Base-by-base conservation (phyloP, 495 filamentous ascomycete species). In the Aspergillus sparsus region DNA sequence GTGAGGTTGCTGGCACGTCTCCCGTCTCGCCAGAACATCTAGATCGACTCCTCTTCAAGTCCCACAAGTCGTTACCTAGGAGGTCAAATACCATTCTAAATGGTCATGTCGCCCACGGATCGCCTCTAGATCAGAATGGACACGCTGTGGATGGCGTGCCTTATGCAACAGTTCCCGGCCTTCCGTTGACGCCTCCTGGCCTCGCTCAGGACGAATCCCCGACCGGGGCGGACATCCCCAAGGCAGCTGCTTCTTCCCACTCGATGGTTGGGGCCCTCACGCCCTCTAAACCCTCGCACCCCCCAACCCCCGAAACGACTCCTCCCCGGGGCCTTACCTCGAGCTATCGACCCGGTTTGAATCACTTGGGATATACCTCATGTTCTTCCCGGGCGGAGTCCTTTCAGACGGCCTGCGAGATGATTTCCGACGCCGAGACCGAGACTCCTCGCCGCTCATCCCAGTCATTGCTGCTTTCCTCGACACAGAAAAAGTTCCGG, bases 241-340 rank as follows among this genome's bases (percentile, higher is more conserved):
- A 70, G 55, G 53, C 54, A 46, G 53, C 60, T 45, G 53, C 58
- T 47, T 64, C 70, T 13, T 66, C 68, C 7, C 58, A 61, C 50
- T 65, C 71, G 37, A 66, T 68, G 16, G 55, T 62, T 9, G 74
- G 65, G 27, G 64, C 81, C 54, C 68, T 75, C 55, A 89, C 86
- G 6, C 86, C 86, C 34, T 77, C 81, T 36, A 81, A 83, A 63
- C 83, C 86, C 56, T 81, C 82, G 51, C 89, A 86, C 60, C 89
- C 87, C 21, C 88, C 86, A 15, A 93, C 87, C 11, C 87, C 88
- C 6, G 88, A 92, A 67, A 82, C 85, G 27, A 90, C 88, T 16
- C 89, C 88, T 56, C 88, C 89, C 39, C 82, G 80, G 53, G 76
- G 72, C 55, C 66, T 73, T 16, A 68, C 74, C 9, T 71, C 74